Evolutionary conservation across 495 filamentous ascomycete genomes (phyloP), one percentile per base, ranked within the genome.

Genomic region (Lineolata rhizophorae): DNA sequence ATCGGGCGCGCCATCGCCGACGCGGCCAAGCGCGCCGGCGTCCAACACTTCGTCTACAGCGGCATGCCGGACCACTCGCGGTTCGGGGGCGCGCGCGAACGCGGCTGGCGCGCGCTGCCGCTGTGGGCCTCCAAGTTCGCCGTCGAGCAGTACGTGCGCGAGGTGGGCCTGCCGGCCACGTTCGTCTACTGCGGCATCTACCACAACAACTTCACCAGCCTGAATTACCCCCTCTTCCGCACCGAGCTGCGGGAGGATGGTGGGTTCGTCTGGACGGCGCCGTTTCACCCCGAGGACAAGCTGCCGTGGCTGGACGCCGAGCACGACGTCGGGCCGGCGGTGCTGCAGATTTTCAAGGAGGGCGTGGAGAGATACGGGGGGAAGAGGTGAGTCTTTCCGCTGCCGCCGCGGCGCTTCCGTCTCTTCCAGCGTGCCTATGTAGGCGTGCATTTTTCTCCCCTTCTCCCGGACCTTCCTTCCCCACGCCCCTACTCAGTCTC

Each of bases 271-370:
- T 97, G 87, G 87, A 73, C 75, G 43, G 90, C 87, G 0, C 87
- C 87, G 1, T 97, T 97, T 51, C 77, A 92, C 39, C 73, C 79
- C 3, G 67, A 93, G 37, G 72, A 72, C 19, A 72, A 75, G 12
- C 60, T 97, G 17, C 87, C 87, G n/a, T 97, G 85, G 80, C 63
- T 97, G 11, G 87, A 97, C 42, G 84, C 84, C 8, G 87, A 97
- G 49, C 87, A 97, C 46, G 87, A 97, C 39, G 74, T 94, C 4
- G 87, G 87, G 2, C 80, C 87, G n/a, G 76, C 87, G 0, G 68
- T 97, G 11, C 61, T 93, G 11, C 87, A 95, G 52, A 73, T 97
- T 37, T 77, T 95, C 61, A 97, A 93, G 50, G 84, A 94, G 45
- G 87, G 87, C 2, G 61, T 72, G 1, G 61, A 62, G 45, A 82